Evolutionary conservation across 805 yeast genomes (phyloP).

Genomic region (Teunomyces panamensis): DNA sequence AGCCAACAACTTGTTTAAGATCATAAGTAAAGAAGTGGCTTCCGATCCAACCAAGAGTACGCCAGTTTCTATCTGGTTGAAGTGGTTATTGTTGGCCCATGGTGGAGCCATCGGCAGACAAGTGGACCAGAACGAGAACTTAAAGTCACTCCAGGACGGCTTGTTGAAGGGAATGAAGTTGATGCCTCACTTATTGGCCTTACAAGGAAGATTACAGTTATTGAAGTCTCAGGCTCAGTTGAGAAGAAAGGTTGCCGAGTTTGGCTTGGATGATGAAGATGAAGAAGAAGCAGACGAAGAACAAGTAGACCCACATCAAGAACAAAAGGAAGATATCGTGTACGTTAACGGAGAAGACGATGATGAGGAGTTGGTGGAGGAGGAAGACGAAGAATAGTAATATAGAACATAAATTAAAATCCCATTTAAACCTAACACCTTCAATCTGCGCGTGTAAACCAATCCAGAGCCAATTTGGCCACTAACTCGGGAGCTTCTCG

Average conservation of each 20-base stretch:
- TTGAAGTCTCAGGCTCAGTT: constrained; percentile 72
- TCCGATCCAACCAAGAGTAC: constrained; percentile 24
- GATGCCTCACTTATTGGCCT: constrained; percentile 66
- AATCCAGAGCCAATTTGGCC: constrained; percentile 21
- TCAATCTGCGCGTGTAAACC: constrained; percentile 18
- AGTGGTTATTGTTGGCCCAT: constrained; percentile 71
- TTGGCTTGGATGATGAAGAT: constrained; percentile 13
- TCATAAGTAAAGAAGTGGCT: constrained; percentile 27
- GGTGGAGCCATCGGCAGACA: constrained; percentile 60
- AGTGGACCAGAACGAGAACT: constrained; percentile 49
- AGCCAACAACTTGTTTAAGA: constrained; percentile 23
- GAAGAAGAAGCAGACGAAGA: constrained; percentile 16
- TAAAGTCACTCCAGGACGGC: constrained; percentile 56
- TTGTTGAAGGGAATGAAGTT: constrained; percentile 54
- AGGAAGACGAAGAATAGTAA: constrained; percentile 37
- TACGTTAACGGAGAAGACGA: constrained; percentile 43
- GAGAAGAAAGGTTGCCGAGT: constrained; percentile 35
- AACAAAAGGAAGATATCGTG: constrained; percentile 28
- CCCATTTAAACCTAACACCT: background rate
- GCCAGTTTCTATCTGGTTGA: constrained; percentile 61
- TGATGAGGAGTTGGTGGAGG: constrained; percentile 20
- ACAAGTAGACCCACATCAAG: constrained; percentile 10
- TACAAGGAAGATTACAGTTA: constrained; percentile 84
- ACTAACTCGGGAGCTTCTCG: constrained; percentile 35
- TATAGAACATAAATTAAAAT: constrained; percentile 13